Evolutionary conservation across 306 rosid genomes (phyloP), one percentile per base, ranked within the genome.

Genomic region (Betula pendula): DNA sequence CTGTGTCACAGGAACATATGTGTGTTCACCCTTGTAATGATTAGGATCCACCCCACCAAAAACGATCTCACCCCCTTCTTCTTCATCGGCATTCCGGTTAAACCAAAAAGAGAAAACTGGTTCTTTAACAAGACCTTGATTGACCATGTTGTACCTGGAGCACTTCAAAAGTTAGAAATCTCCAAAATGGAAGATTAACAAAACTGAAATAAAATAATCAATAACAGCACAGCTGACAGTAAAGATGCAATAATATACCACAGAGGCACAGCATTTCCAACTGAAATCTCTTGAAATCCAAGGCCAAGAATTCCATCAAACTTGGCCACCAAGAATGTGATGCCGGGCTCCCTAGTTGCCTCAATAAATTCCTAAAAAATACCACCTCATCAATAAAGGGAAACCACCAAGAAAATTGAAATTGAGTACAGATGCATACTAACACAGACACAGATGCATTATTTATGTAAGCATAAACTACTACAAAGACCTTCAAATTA

Each of bases 1-100:
- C 68, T 75, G 83, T 0, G 96, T 84, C 76, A 93, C 86, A 19
- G 98, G 98, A 71, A 87, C 97, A 81, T 87, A 93, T 53, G 98
- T 90, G 79, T 91, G 98, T 53, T 91, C 85, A 62, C 98, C 97
- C 79, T 70, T 83, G 75, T 71, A 87, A 77, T 88, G 98, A 71
- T 88, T 33, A 25, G 88, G 79, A 71, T 88, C 91, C 38, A 85
- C 86, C 50, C 91, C 91, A 68, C 91, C 91, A 75, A 87, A 87
- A 25, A 87, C 85, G 75, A 87, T 72, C 73, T 87, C 91, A 80
- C 91, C 91, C 14, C 91, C 91, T 82, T 77, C 87, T 62, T 84
- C 89, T 68, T 81, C 87, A 6, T 82, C 88, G 25, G 77, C 83
- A 77, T 87, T 85, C 33, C 89, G 87, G 60, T 87, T 85, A 66